These are phyloP conservation scores for Chlamydomonas schloesseri DNA, from an alignment of 139 green algal genomes.

Conservation along the genomic window DNA sequence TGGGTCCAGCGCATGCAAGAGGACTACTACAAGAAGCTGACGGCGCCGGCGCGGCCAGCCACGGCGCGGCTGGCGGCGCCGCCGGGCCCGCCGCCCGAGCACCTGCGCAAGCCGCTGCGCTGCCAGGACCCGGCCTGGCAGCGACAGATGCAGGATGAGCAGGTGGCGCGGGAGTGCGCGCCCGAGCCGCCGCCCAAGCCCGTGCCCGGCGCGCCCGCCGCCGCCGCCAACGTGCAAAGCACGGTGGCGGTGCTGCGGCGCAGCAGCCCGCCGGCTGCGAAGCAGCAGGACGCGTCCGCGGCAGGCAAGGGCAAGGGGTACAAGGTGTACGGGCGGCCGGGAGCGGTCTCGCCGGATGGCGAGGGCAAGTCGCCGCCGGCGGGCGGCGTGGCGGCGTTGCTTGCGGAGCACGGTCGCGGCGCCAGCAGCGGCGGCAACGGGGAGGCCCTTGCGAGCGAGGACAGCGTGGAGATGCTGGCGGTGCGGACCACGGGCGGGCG, in stretches of 20 bases:
- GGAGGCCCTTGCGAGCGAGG: not conserved
- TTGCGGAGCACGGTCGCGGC: not conserved
- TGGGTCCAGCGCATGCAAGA: conserved; percentile 37
- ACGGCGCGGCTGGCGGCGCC: not conserved
- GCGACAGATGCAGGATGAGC: not conserved
- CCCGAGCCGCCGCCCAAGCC: conserved; percentile 2
- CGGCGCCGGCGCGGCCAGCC: not conserved
- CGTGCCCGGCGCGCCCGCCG: conserved; percentile 5
- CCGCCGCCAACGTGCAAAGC: not conserved
- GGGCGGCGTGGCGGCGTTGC: not conserved
- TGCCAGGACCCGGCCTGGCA: conserved; percentile 13
- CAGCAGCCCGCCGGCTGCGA: no score
- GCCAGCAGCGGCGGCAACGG: not conserved
- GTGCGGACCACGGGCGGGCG: conserved; percentile 5
- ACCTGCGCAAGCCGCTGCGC: not conserved
- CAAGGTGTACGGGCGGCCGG: not conserved
- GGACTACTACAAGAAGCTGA: conserved; percentile 36
- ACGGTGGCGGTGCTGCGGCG: not conserved
- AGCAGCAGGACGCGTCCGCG: not conserved
- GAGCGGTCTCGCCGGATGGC: no score
- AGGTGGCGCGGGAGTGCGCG: not conserved
- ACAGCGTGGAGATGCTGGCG: conserved; percentile 28
- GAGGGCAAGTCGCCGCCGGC: not conserved
- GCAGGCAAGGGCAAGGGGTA: not conserved
- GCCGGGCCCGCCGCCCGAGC: not conserved